Percentiles rank a stretch among this genome's conserved stretches.
Conservation (phyloP, 768 basidiomycete genomes). For the Trametes elegans region DNA sequence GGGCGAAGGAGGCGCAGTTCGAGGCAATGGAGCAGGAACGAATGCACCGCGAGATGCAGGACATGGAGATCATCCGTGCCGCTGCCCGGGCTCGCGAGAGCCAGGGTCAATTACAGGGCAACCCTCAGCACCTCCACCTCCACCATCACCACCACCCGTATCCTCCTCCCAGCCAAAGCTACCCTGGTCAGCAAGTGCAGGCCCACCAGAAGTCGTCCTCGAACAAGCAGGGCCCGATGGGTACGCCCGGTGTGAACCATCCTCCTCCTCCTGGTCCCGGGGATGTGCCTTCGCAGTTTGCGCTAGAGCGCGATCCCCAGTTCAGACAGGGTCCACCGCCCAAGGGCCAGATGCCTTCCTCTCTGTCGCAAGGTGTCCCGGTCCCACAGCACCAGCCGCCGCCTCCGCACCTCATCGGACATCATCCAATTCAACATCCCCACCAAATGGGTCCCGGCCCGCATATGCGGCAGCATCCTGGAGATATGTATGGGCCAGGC, state of each 20-base stretch:
- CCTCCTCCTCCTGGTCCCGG: background rate
- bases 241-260: conserved; percentile 1
- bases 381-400: conserved; percentile 20
- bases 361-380: conserved; percentile 14
- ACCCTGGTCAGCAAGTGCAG: background rate
- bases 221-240: conserved; percentile 12
- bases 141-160: conserved; percentile 26
- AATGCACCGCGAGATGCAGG: conserved; percentile 26
- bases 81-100: conserved; percentile 9
- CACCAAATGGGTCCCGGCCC: conserved; percentile 22
- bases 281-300: conserved; percentile 14
- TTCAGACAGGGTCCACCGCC: conserved; percentile 19
- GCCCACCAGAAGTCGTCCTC: conserved; percentile 1
- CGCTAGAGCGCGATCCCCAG: conserved; percentile 16
- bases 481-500: conserved; percentile 3
- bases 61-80: conserved; percentile 25
- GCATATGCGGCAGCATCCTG: conserved; percentile 13
- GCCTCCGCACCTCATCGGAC: conserved; percentile 14
- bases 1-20: conserved; percentile 22
- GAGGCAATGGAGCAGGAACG: conserved; percentile 18
- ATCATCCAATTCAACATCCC: conserved; percentile 24
- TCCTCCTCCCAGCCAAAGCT: conserved; percentile 1
- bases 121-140: conserved; percentile 20
- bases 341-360: conserved; percentile 12
- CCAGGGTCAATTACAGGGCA: background rate